These are phyloP conservation scores for Erythrophleum ivorense DNA, from an alignment of 331 rosid species.

Conservation along the genomic window DNA sequence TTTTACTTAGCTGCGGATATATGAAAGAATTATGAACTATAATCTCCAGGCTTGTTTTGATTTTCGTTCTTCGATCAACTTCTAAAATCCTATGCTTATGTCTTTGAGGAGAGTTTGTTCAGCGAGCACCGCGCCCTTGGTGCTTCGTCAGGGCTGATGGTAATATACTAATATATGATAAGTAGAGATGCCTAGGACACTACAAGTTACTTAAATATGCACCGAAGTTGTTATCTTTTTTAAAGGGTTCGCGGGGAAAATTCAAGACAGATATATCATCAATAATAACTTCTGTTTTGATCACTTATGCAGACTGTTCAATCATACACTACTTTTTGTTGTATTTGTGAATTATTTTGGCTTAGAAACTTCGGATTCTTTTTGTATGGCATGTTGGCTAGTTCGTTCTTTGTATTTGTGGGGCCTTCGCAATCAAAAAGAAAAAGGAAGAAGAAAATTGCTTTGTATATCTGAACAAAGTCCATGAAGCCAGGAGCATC, in stretches of 20 bases:
- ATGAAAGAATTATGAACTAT: not conserved
- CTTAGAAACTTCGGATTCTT: slow-evolving; percentile 28
- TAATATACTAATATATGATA: not conserved
- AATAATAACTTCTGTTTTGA: not conserved
- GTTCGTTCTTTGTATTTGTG: slow-evolving; percentile 20
- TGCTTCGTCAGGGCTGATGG: not conserved
- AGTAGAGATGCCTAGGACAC: not conserved
- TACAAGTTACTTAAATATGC: slow-evolving; percentile 7
- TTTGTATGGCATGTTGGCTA: slow-evolving; percentile 24
- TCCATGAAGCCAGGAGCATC: slow-evolving; percentile 67
- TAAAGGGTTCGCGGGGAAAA: not conserved
- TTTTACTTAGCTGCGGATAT: not conserved
- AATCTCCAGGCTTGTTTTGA: not conserved
- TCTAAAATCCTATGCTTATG: not conserved
- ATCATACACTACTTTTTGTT: not conserved
- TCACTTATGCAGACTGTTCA: slow-evolving; percentile 6
- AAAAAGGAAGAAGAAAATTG: slow-evolving; percentile 25
- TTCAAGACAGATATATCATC: not conserved
- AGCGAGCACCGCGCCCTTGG: not conserved
- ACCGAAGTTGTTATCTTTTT: not conserved
- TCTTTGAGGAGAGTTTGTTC: slow-evolving; percentile 6
- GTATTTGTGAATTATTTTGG: slow-evolving; percentile 12
- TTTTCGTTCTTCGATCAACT: not conserved
- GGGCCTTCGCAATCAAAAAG: not conserved
- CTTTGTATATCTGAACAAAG: slow-evolving; percentile 38